Evolutionary conservation across 768 basidiomycete genomes (phyloP), one percentile per base, ranked within the genome.

Genomic region (Boletus speciosus): DNA sequence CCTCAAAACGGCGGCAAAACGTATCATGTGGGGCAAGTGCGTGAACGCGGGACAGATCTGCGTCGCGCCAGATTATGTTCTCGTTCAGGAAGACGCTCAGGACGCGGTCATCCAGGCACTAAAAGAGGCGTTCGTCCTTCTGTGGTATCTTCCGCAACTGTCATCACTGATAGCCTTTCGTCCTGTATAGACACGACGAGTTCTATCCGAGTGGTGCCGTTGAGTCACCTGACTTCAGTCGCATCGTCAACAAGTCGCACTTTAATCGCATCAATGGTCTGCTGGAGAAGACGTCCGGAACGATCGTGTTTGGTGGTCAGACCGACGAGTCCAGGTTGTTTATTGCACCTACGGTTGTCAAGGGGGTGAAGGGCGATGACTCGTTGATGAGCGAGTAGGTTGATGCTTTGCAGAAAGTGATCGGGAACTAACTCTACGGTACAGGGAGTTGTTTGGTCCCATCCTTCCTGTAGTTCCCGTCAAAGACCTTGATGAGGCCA

Each of bases 391-490:
- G 77, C 64, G 85, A 88, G 88, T 88, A 61, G 47, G 85, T 75
- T 3, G 16, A 42, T 48, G 8, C 21, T 14, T 54, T 39, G 5
- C 16, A 15, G 32, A 14, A 48, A 47, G 8, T 15, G 31, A 43
- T 11, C n/a, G 1, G 31, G 42, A 7, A 21, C 32, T 58, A 4
- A 59, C n/a, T 14, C 5, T 5, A 42, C 16, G 40, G 0, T 6
- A 9, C 57, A 91, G 90, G 55, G 93, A 94, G 63, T 77, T 93
- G 40, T 93, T 95, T 60, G 93, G 91, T 0, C 92, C 93, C 8
- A 59, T 95, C 10, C 72, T 95, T 23, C 86, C 90, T 4, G 76
- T 95, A 38, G 72, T 94, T 1, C 80, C 85, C 0, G 83, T 93
- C 25, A 80, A 85, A n/a, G 66, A 78, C 51, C 49, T 89, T 7